Base-by-base conservation (phyloP, 2,329 filamentous ascomycete genomes). In the Didymosphaeria variabile region DNA sequence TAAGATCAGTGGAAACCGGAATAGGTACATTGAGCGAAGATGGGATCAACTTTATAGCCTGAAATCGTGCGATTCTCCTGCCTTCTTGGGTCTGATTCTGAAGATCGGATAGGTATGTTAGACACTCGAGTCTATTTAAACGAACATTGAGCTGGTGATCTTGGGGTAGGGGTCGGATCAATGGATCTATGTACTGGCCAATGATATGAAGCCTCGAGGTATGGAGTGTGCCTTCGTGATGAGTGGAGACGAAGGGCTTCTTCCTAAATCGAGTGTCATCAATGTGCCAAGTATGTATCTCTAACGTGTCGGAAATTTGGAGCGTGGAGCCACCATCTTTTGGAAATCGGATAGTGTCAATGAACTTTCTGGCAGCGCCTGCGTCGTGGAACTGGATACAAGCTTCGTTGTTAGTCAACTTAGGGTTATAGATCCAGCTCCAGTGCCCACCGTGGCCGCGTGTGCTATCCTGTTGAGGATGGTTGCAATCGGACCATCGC, bases 401-500 rank as follows among this genome's bases (percentile, higher is more conserved):
- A 9, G 65, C 19, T 21, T 42, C 44, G 47, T 70, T 67, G 52
- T 70, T 70, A 12, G 60, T 54, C 36, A 45, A 1, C 17, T 57
- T 36, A 5, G 64, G 65, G n/a, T 63, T 36, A 44, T 70, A 70
- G 8, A 62, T 9, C 60, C 65, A 67, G 54, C 65, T 58, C 26
- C 59, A 69, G 17, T 54, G 58, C 31, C 59, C 34, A 21, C 56
- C 51, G 26, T 64, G 57, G 40, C 64, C 61, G 23, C 46, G 60
- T 1, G 53, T 45, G 1, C 36, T 42, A 23, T 52, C 45, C 46
- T 38, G 17, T 5, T 29, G 52, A 59, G 65, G 59, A 23, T 70
- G 66, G 51, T 67, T 70, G 55, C 67, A 70, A 51, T 70, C 67
- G n/a, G 67, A 70, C 64, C 66, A 70, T 6, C 26, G 46, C 13